Evolutionary conservation across 2,329 filamentous ascomycete species (phyloP), one percentile per base, ranked within the genome.

Genomic region (Biscogniauxia sp.): DNA sequence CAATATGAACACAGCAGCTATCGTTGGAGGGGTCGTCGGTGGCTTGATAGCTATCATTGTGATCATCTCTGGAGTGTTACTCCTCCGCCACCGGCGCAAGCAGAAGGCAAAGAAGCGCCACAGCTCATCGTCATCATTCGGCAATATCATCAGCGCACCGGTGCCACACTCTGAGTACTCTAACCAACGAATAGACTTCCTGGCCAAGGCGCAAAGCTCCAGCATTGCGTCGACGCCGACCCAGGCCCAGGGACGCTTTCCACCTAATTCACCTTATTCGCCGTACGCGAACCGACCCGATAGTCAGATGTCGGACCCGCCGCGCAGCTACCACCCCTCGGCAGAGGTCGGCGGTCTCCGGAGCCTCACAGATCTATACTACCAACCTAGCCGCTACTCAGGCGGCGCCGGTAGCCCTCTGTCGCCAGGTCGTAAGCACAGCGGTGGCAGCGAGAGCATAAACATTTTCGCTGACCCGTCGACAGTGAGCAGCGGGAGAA

Each of bases 141-240:
- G 69, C 32, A 68, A 70, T 64, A 68, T 68, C 55, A 72, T 73
- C 64, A 70, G 69, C 62, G 61, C 60, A 17, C 70, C 70, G 26
- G 67, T 71, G 9, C 70, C 70, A 23, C 69, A 72, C 62, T 64
- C 61, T 20, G 64, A 68, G 53, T 71, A 66, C 63, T 53, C 64
- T 37, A 67, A 58, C 53, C 60, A 69, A 56, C 68, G 70, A 1
- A 55, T 67, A 1, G 70, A 72, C 59, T 73, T 73, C 63, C 63
- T 70, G 2, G 66, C 70, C 54, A 73, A 70, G 60, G 61, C 64
- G 45, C 63, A 65, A 41, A 65, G 61, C 61, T 56, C 64, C n/a
- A 57, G 66, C 53, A 59, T 63, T 17, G 58, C 70, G 8, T 64
- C 65, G 9, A 60, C 66, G 23, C 64, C 66, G 13, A 59, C 59